phyloP scores from a whole-genome alignment of 2,329 filamentous ascomycete genomes.

The Hansfordia pulvinata region DNA sequence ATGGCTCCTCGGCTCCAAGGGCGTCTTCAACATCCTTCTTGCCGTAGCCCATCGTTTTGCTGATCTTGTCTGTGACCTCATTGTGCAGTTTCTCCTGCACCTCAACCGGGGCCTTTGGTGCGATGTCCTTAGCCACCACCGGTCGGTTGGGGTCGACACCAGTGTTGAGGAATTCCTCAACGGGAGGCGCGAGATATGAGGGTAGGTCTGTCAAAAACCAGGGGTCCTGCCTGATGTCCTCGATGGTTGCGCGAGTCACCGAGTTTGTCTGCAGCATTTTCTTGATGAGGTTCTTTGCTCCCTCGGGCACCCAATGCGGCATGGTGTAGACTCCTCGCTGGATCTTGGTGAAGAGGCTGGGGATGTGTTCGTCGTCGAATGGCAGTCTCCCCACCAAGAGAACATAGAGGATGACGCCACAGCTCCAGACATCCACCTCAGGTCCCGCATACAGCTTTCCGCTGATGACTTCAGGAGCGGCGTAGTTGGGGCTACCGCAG shows the following conservation, averaged over 20 bases:
- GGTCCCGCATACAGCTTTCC: conserved; percentile 95
- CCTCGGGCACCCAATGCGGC: conserved; percentile 78
- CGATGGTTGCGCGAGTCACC: conserved; percentile 84
- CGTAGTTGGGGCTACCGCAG: conserved; percentile 96
- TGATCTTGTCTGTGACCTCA: conserved; percentile 87
- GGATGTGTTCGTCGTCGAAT: conserved; percentile 98
- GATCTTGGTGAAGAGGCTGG: conserved; percentile 94
- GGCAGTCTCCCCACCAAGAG: conserved; percentile 71
- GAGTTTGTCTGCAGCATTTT: conserved; percentile 94
- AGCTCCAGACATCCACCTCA: conserved; percentile 97
- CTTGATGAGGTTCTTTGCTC: conserved; percentile 71
- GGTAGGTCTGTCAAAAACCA: conserved; percentile 89
- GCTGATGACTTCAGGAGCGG: conserved; percentile 92
- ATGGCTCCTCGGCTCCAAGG: conserved; percentile 80
- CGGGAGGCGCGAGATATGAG: conserved; percentile 71
- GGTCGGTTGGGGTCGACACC: conserved; percentile 89
- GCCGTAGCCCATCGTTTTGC: conserved; percentile 95
- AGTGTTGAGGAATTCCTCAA: conserved; percentile 85
- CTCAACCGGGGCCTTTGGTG: conserved; percentile 61
- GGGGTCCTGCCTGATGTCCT: conserved; percentile 81
- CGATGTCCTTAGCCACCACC: conserved; percentile 71
- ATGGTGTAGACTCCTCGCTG: conserved; percentile 87
- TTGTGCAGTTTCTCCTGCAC: conserved; percentile 85
- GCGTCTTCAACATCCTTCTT: conserved; percentile 93
- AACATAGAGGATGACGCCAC: conserved; percentile 82